Evolutionary conservation across 2,329 filamentous ascomycete genomes (phyloP), one percentile per base, ranked within the genome.

Genomic region (Dactylellina sp.): DNA sequence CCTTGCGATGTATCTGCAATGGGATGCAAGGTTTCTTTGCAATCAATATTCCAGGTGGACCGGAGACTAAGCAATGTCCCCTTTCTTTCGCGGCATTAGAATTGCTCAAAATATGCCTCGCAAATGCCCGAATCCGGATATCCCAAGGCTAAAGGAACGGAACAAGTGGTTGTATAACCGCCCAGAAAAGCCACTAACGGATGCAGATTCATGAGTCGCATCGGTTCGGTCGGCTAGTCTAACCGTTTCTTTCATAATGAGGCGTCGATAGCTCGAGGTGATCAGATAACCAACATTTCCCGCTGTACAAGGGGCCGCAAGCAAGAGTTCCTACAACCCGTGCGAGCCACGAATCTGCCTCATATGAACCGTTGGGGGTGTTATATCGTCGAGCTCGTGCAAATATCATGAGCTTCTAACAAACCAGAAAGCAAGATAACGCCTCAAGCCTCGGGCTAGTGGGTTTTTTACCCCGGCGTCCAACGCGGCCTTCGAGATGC

Each of bases 311-410:
- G 28, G 28, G 28, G n/a, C n/a, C 28, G 4, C n/a, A 18, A 24
- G 39, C 14, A 35, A 24, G 60, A 63, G 60, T 63, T 63, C 60
- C 60, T 63, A 53, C 60, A n/a, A 46, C 42, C 24, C 22, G 14
- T 42, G 20, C 37, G 9, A 44, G 62, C 42, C 40, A 56, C 20
- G 22, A 59, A 52, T 16, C n/a, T 47, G 24, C 49, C 52, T 18
- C 25, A 22, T 32, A 22, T 28, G 40, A 40, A 37, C 12, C 6
- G n/a, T 22, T 6, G 46, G 22, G 16, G 3, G 14, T 40, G 9
- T 32, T 32, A 7, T n/a, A 42, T 37, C 28, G 37, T 22, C 25
- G 32, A 37, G 37, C 39, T 40, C 25, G 40, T 56, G 28, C 25
- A n/a, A 39, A 16, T 40, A 40, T 6, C 11, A 40, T 35, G 35